Evolutionary conservation across 1,284 basidiomycete genomes (phyloP), one percentile per base, ranked within the genome.

Genomic region (Anthracocystis walkeri): DNA sequence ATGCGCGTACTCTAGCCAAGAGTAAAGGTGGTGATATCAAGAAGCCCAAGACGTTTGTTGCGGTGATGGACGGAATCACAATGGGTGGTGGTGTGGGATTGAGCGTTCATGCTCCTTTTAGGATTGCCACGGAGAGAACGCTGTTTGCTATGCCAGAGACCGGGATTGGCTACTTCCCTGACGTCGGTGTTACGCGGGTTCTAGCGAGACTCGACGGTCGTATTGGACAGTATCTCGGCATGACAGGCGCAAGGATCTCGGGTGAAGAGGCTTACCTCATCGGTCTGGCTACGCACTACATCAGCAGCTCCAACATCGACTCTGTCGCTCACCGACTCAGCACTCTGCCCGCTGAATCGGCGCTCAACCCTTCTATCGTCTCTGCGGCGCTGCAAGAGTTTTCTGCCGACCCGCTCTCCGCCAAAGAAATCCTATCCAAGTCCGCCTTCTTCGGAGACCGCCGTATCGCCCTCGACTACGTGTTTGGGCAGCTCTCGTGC

Each of bases 31-130:
- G 41, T 12, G 65, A 72, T 18, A 7, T 61, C 27, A 67, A 63
- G 58, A 54, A 62, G 16, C 71, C 74, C n/a, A 82, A 95, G 85
- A 92, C 94, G 12, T 97, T 97, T 85, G 89, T 99, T 42, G 90
- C 90, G 49, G 87, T 99, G 69, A 90, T 98, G 87, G 52, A 67
- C 44, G 67, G 65, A 29, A 65, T 76, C 58, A 41, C 74, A 95
- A 94, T 98, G 92, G 97, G 97, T 44, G 97, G 97, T 63, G 97
- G 97, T 54, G 93, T 93, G 35, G 97, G 97, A 51, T 89, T 99
- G 58, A 89, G 91, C 33, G 90, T 92, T n/a, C 90, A 93, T 72
- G 95, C 95, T 4, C 90, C 91, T 0, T 94, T 99, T 87, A 90
- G 97, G 70, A 89, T 99, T 65, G 95, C 95, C 4, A 98, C 97